A percentile compares a stretch with the other conserved stretches of the same genome.
These are phyloP conservation scores for Nicotiana tomentosiformis DNA, from an alignment of 257 asterid species.

Conservation along the genomic window DNA sequence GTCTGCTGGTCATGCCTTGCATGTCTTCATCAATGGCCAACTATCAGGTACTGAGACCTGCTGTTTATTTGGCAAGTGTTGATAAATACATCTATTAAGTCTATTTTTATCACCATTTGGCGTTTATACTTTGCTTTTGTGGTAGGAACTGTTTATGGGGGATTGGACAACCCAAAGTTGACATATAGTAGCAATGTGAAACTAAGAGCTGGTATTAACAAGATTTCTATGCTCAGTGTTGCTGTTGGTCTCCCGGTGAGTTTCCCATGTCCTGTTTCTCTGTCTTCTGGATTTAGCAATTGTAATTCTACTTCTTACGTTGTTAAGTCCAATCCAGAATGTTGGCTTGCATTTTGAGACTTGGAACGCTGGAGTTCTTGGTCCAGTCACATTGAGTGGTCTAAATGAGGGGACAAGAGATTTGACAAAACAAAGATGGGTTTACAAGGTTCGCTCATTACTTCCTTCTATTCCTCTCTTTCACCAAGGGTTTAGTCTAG, in stretches of 20 bases:
- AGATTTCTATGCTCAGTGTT: constrained; percentile 72
- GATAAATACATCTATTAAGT: background rate
- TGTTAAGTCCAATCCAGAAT: background rate
- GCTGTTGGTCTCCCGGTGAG: constrained; percentile 36
- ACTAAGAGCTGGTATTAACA: constrained; percentile 67
- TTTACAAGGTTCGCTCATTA: constrained; percentile 8
- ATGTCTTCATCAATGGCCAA: constrained; percentile 64
- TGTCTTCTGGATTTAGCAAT: background rate
- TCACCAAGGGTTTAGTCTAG: background rate
- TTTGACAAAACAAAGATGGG: constrained; percentile 11
- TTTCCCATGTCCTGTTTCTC: background rate
- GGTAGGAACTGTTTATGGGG: constrained; percentile 58
- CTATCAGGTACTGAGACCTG: constrained; percentile 45
- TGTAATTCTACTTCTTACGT: background rate
- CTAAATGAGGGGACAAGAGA: constrained; percentile 11
- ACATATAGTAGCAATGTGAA: constrained; percentile 47
- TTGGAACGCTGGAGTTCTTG: constrained; percentile 5
- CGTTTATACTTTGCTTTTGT: constrained; percentile 3
- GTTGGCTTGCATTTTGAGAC: constrained; percentile 2
- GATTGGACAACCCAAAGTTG: constrained; percentile 53
- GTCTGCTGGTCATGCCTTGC: constrained; percentile 92
- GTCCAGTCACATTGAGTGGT: constrained; percentile 10
- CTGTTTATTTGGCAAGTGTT: background rate
- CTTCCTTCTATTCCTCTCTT: background rate
- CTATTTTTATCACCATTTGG: background rate